These are phyloP conservation scores for Pseudozyma sp. DNA, from an alignment of 1,284 basidiomycete species.

Conservation along the genomic window DNA sequence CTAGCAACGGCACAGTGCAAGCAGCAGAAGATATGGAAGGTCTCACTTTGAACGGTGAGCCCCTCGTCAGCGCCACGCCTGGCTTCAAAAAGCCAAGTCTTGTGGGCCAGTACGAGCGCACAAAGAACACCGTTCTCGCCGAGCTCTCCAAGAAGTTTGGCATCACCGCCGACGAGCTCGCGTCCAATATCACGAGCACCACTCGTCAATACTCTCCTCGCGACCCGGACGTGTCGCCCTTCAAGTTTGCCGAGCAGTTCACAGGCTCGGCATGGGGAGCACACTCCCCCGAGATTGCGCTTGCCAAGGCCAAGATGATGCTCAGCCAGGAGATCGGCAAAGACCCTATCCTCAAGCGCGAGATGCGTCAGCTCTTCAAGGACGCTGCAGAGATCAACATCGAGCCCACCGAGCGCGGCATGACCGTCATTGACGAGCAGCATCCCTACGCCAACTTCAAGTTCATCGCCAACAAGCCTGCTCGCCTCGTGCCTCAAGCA, in stretches of 20 bases:
- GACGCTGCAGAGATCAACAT: constrained; percentile 83
- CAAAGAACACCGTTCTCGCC: constrained; percentile 81
- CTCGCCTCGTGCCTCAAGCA: constrained; percentile 74
- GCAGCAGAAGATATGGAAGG: constrained; percentile 71
- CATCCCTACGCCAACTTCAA: constrained; percentile 96
- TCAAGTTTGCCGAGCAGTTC: constrained; percentile 64
- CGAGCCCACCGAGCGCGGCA: constrained; percentile 89
- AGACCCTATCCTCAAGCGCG: constrained; percentile 87
- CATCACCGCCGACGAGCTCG: constrained; percentile 81
- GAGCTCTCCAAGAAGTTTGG: constrained; percentile 84
- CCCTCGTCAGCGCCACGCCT: constrained; percentile 66
- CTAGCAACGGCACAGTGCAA: constrained; percentile 79
- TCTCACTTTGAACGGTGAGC: constrained; percentile 34
- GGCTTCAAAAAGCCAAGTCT: constrained; percentile 82
- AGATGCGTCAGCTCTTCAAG: constrained; percentile 83
- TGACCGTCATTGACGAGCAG: constrained; percentile 87
- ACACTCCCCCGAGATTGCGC: constrained; percentile 46
- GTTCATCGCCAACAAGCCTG: constrained; percentile 86
- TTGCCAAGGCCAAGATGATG: constrained; percentile 78
- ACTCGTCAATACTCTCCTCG: constrained; percentile 76
- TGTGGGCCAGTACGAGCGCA: constrained; percentile 85
- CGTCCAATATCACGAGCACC: constrained; percentile 78
- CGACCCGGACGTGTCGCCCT: constrained; percentile 67
- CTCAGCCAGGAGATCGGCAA: constrained; percentile 90
- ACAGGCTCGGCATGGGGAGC: constrained; percentile 50